Conservation (phyloP, 768 basidiomycete species). For the Panaeolus cyanescens region DNA sequence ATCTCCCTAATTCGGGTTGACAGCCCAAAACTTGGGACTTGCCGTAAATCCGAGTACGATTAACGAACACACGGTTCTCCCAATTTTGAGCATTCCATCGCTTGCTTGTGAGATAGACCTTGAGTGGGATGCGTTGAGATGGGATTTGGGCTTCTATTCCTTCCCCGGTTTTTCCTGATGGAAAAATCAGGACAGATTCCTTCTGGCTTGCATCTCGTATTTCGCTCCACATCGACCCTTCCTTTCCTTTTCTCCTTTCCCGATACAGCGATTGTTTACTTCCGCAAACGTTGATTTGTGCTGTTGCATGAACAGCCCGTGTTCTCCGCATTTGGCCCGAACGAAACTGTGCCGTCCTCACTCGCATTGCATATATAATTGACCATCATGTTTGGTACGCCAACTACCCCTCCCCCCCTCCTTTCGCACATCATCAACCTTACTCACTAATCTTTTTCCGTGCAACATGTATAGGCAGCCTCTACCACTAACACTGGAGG, state of each 20-base stretch:
- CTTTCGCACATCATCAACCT: not conserved
- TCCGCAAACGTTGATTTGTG: constrained; percentile 1
- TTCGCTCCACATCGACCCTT: not conserved
- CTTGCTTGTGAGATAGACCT: constrained; percentile 2
- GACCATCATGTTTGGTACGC: not conserved
- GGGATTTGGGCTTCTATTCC: not conserved
- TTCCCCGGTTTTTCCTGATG: constrained; percentile 1
- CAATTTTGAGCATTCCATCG: not conserved
- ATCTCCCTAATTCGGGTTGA: not conserved
- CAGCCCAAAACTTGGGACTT: constrained; percentile 2
- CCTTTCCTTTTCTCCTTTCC: not conserved
- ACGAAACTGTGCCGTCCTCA: constrained; percentile 1
- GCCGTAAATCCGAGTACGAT: constrained; percentile 2
- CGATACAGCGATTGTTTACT: not conserved
- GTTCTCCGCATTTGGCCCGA: constrained; percentile 2
- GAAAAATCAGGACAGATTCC: not conserved
- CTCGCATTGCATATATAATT: not conserved
- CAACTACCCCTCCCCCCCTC: not conserved
- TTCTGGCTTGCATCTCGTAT: not conserved
- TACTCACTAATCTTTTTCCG: not conserved
- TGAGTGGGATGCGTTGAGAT: constrained; percentile 1
- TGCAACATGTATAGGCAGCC: constrained; percentile 1
- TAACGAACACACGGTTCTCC: not conserved
- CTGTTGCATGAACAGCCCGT: not conserved
- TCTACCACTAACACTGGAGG: constrained; percentile 65